A percentile compares a stretch with the other conserved stretches of the same genome.
Evolutionary conservation across 345 rosid species (phyloP).

Genomic region (Camelina laxa): DNA sequence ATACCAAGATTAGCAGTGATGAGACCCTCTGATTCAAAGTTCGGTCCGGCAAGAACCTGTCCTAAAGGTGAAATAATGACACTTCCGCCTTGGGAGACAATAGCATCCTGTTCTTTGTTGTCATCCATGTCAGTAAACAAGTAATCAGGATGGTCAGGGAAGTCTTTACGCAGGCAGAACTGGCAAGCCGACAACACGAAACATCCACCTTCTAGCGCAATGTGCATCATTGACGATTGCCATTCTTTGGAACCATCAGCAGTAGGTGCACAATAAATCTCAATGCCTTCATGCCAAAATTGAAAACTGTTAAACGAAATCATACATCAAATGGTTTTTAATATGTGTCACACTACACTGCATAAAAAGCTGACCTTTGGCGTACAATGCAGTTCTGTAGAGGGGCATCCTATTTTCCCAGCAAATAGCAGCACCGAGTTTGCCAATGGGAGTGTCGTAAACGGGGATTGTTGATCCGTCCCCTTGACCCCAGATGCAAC

Average conservation of each 20-base stretch:
- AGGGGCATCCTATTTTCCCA: conserved; percentile 98
- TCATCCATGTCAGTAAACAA: conserved; percentile 55
- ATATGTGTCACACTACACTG: background rate
- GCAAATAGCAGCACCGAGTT: conserved; percentile 90
- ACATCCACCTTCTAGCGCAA: conserved; percentile 92
- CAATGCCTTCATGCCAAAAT: conserved; percentile 51
- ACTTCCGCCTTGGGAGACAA: conserved; percentile 91
- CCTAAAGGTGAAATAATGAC: conserved; percentile 87
- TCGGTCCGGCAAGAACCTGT: conserved; percentile 82
- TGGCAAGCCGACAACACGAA: conserved; percentile 85
- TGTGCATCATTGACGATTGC: conserved; percentile 87
- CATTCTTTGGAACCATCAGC: conserved; percentile 70
- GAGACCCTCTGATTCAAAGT: conserved; percentile 86
- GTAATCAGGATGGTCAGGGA: conserved; percentile 80
- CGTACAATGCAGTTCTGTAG: conserved; percentile 80
- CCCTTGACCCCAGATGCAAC: conserved; percentile 92
- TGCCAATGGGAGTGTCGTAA: conserved; percentile 75
- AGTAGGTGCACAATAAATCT: conserved; percentile 93
- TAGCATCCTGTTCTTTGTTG: conserved; percentile 56
- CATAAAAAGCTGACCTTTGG: conserved; percentile 55
- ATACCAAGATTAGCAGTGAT: conserved; percentile 86
- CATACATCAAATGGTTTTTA: background rate
- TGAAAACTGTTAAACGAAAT: background rate
- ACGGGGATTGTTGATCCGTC: conserved; percentile 94
- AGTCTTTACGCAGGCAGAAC: conserved; percentile 74